A percentile compares a stretch with the other conserved stretches of the same genome.
Evolutionary conservation across 148 eudicot species (phyloP).

Genomic region (Camellia lanceoleosa): DNA sequence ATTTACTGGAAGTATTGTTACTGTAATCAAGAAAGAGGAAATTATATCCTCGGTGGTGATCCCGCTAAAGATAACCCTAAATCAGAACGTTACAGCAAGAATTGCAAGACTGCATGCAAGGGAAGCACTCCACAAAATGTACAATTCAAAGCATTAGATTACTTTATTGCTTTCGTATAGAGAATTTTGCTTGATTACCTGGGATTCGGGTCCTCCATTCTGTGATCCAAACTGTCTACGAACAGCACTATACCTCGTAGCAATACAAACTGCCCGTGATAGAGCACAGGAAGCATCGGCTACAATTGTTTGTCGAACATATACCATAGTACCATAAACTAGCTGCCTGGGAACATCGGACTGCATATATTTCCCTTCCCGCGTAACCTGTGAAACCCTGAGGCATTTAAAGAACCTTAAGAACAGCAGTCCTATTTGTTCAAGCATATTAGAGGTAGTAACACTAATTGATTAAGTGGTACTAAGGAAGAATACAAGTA

Average conservation of each 20-base stretch:
- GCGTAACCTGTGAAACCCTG: constrained; percentile 90
- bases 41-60: neutral
- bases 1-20: constrained; percentile 1
- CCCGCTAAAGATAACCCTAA: neutral
- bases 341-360: constrained; percentile 89
- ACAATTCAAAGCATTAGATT: neutral
- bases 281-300: constrained; percentile 85
- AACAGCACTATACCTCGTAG: constrained; percentile 94
- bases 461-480: neutral
- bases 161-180: neutral
- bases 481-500: neutral
- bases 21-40: neutral
- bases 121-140: neutral
- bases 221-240: constrained; percentile 94
- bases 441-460: neutral
- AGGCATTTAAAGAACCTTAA: constrained; percentile 19
- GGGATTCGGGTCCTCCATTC: constrained; percentile 84
- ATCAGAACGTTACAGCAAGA: neutral
- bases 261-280: constrained; percentile 85
- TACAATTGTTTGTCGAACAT: constrained; percentile 78
- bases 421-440: neutral
- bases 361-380: constrained; percentile 74
- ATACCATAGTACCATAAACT: constrained; percentile 95
- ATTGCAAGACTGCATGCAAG: neutral
- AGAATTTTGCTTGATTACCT: constrained; percentile 44